These are phyloP conservation scores for Boletellus deceptivus DNA, from an alignment of 1,284 basidiomycete genomes.

Conservation along the genomic window DNA sequence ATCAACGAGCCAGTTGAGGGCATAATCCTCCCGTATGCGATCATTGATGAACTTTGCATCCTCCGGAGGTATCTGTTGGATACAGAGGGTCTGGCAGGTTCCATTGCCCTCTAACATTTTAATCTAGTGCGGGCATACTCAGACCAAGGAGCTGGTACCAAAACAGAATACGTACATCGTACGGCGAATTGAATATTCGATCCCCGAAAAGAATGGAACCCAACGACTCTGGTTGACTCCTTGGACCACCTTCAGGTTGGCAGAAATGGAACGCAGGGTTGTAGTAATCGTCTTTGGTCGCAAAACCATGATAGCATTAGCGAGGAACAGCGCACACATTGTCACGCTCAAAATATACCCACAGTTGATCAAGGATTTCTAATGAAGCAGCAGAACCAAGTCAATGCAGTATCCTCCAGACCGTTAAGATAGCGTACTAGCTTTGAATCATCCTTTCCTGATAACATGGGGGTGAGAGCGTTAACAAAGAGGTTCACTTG, in stretches of 20 bases:
- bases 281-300: constrained; percentile 78
- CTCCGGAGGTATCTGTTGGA: constrained; percentile 56
- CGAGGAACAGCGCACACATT: background rate
- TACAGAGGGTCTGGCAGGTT: constrained; percentile 80
- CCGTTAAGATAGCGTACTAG: constrained; percentile 51
- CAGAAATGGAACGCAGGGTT: constrained; percentile 87
- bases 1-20: constrained; percentile 93
- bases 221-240: constrained; percentile 83
- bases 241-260: constrained; percentile 70
- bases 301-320: constrained; percentile 7
- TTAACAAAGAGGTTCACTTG: constrained; percentile 81
- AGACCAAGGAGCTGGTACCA: constrained; percentile 2
- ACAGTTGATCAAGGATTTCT: constrained; percentile 87
- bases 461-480: constrained; percentile 82
- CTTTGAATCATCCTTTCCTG: constrained; percentile 69
- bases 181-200: constrained; percentile 89
- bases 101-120: constrained; percentile 72
- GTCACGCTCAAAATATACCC: constrained; percentile 25
- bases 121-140: constrained; percentile 46
- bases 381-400: background rate
- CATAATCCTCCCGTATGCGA: constrained; percentile 90
- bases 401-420: constrained; percentile 11
- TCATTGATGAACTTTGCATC: constrained; percentile 90
- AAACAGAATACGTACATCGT: constrained; percentile 57
- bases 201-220: constrained; percentile 96